Evolutionary conservation across 345 rosid species (phyloP), one percentile per base, ranked within the genome.

Genomic region (Syzygium aromaticum): DNA sequence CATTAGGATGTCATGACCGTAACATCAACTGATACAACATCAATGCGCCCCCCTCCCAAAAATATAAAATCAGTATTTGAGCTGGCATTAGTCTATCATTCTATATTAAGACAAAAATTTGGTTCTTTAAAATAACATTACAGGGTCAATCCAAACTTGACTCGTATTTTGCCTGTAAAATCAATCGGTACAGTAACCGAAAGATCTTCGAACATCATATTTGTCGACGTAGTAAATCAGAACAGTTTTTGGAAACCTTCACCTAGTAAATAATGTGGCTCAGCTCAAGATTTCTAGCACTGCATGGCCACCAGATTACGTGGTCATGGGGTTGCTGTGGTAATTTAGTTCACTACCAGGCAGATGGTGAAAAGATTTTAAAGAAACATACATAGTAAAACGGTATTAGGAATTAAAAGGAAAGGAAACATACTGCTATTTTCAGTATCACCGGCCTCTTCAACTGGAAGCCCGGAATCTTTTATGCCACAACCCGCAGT

Each of bases 401-500:
- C 5, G 27, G 43, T 30, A 84, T 28, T 52, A 28, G 86, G 43
- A 53, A 30, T 38, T 84, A 40, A 54, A 52, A 90, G 5, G 17
- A n/a, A 51, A 77, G 87, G 91, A 88, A 87, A 84, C 98, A 91
- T 93, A 95, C 99, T 92, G 87, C 92, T 93, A 90, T 91, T 92
- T 89, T 95, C 98, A 90, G 90, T 87, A 89, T 95, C 94, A 51
- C 92, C 98, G 86, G 92, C 91, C 89, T 94, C 98, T 87, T 95
- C 96, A 90, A 93, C 94, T 85, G 93, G 93, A 91, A 96, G 91
- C 88, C 93, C 98, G 33, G 93, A 91, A 86, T 90, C 93, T 87
- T 94, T 93, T 89, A 98, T 95, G 88, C 99, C 99, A 91, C 99
- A 98, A 59, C 98, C 96, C 38, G 92, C 92, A 52, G 99, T 94